Percentiles rank a stretch among this genome's conserved stretches.
Conservation (phyloP, 2,329 filamentous ascomycete species). For the Cladosporium cucumerinum region DNA sequence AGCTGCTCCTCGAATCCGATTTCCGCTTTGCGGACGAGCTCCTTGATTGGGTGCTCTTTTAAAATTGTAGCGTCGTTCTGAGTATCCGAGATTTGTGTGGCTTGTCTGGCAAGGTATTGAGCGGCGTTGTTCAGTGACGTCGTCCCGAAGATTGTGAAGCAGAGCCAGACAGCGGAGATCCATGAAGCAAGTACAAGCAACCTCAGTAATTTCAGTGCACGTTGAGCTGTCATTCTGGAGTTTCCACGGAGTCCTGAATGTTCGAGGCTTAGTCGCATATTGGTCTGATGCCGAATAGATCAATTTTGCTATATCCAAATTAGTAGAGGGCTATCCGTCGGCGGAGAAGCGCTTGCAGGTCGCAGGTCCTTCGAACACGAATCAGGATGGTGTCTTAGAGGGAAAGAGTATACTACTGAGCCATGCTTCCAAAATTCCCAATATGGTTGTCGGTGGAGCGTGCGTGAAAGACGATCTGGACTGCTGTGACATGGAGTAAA, state of each 20-base stretch:
- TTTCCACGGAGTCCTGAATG: neutral
- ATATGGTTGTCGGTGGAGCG: neutral
- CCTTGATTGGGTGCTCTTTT: neutral
- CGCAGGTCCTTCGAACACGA: too few species aligned
- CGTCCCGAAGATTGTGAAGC: neutral
- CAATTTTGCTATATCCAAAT: neutral
- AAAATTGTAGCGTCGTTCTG: neutral
- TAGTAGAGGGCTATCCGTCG: neutral
- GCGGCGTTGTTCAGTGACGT: neutral
- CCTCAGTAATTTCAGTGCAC: neutral
- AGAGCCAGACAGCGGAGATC: neutral
- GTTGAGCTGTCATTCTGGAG: neutral
- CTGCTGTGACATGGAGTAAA: neutral
- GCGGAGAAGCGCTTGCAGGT: neutral
- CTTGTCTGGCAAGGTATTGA: neutral
- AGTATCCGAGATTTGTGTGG: neutral
- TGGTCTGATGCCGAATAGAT: neutral
- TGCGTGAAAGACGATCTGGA: neutral
- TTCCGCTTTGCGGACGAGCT: neutral
- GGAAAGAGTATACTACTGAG: neutral
- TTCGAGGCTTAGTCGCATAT: neutral
- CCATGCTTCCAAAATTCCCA: neutral
- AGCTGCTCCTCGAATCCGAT: slow-evolving; percentile 13
- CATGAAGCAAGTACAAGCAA: neutral
- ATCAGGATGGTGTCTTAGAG: neutral